Evolutionary conservation across 78 protist species (phyloP), one percentile per base, ranked within the genome.

Genomic region (Bigelowiella natans): DNA sequence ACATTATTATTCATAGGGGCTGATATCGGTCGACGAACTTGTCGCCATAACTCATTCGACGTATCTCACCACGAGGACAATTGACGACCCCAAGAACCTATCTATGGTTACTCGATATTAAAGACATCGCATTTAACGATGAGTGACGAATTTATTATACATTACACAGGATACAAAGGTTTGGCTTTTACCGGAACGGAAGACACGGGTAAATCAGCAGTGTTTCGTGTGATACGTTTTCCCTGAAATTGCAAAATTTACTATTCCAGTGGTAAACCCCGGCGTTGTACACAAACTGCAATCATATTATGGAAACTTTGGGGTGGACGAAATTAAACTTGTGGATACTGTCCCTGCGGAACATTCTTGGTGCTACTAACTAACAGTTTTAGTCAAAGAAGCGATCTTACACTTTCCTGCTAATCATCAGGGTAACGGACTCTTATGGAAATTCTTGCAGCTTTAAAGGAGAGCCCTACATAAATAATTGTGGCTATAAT

Each of bases 401-500:
- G 36, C 2, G 39, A 39, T 2, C 2, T 38, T 38, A 1, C 36
- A 1, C 83, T 1, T 36, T 39, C 88, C n/a, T n/a, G 36, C 85
- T 36, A 88, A 37, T 38, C 39, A 39, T 39, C 1, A 7, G 3
- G 2, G 88, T 51, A 36, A 88, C 89, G 1, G 37, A 40, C 7
- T 39, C 36, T 38, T 88, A 88, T 38, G 89, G 89, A 2, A 88
- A 37, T 38, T 2, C 2, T 86, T 89, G 91, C 88, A 3, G 7
- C 1, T 89, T 86, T 39, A 3, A 7, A 1, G 91, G 91, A 86
- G 37, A 1, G 2, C 91, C 91, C 36, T 89, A 89, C 2, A 89
- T 89, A 2, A 73, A 82, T 2, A 89, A 89, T 2, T 89, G 91
- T 88, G 37, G 37, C 1, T 51, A 84, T 84, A 83, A 89, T 89